Evolutionary conservation across 768 basidiomycete species (phyloP).

Genomic region (Dioszegia aurantiaca): DNA sequence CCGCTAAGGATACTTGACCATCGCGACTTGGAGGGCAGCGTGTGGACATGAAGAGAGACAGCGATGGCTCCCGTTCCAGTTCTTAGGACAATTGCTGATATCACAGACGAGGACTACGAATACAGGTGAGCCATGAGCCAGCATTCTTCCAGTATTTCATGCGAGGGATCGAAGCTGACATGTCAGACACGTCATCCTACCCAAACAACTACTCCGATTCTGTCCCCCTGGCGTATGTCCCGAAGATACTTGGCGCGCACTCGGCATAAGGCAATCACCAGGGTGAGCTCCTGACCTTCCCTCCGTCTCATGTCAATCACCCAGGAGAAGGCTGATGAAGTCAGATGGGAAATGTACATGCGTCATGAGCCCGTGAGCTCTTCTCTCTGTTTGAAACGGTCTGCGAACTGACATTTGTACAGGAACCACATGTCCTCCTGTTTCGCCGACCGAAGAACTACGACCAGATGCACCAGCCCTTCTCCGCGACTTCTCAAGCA

Average conservation of each 20-base stretch:
- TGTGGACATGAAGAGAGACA: too few species aligned
- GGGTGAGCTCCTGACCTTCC: conserved; percentile 27
- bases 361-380: conserved; percentile 46
- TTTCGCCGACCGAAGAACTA: conserved; percentile 66
- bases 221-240: conserved; percentile 39
- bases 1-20: too few species aligned
- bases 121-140: conserved; percentile 44
- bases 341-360: conserved; percentile 50
- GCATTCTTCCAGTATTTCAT: too few species aligned
- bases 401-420: conserved; percentile 18
- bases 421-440: conserved; percentile 70
- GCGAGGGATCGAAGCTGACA: not conserved
- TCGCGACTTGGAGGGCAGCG: too few species aligned
- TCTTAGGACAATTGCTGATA: not conserved
- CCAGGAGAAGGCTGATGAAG: conserved; percentile 7
- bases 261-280: conserved; percentile 45
- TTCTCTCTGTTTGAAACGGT: not conserved
- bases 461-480: conserved; percentile 30
- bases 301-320: not conserved
- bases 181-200: conserved; percentile 40
- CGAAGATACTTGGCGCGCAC: conserved; percentile 41
- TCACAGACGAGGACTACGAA: conserved; percentile 41
- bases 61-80: too few species aligned
- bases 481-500: conserved; percentile 24
- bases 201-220: conserved; percentile 32